Evolutionary conservation across 805 yeast species (phyloP), one percentile per base, ranked within the genome.

Genomic region (Yarrowia osloensis): DNA sequence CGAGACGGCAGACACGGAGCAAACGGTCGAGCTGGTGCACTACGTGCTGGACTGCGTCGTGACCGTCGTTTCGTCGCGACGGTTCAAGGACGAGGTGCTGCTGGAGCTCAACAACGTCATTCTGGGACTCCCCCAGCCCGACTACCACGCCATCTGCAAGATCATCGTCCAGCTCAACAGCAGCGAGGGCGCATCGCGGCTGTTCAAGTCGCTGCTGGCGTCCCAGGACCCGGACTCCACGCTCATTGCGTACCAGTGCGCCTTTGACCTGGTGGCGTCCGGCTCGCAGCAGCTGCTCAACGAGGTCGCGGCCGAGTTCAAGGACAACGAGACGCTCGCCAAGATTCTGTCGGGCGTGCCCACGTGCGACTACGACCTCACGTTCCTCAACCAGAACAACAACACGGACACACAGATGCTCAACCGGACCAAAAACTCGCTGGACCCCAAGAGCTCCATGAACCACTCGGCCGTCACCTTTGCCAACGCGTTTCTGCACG

Each of bases 391-490:
- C 78, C 87, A 89, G 74, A 89, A 94, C 79, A 90, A 91, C 79
- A 90, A 90, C 77, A 89, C 97, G 39, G 98, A 95, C 77, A 81
- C 87, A 67, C 84, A 88, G 62, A 87, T 94, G 68, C 82, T 95
- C 73, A 89, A 90, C 77, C 89, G 89, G 74, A 85, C 97, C 7
- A 92, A 91, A 77, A 84, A 86, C 68, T 82, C 85, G 11, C 81
- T 95, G 70, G 99, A 95, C 75, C 97, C 97, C 55, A 87, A 97
- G 78, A 89, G 86, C 75, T 95, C 99, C 13, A 86, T 95, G 70
- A 93, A 90, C 84, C 99, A 95, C 79, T 88, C 96, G 26, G 99
- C 98, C 8, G 92, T 95, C 59, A 91, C 98, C 57, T 92, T 95
- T 75, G 88, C 95, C 67, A 94, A 92, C 74, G 98, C 98, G 0